Percentiles rank a stretch among this genome's conserved stretches.
These are phyloP conservation scores for Coniosporium apollinis DNA, from an alignment of 495 filamentous ascomycete genomes.

Conservation along the genomic window DNA sequence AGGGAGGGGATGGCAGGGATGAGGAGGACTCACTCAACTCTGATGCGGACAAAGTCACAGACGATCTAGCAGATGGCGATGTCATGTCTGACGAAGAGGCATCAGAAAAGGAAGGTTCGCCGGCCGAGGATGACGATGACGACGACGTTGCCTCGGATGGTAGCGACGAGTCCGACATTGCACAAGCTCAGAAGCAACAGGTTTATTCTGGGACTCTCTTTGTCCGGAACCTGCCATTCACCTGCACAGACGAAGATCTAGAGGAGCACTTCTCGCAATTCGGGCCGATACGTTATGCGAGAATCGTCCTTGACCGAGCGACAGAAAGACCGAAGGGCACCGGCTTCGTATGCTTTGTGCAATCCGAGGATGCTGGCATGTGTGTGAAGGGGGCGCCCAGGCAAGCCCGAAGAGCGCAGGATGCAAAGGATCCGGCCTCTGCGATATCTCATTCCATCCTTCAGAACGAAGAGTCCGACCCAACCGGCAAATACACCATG, in stretches of 20 bases:
- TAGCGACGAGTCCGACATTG: conserved; percentile 18
- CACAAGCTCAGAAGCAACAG: conserved; percentile 7
- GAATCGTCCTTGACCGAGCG: conserved; percentile 69
- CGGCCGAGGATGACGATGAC: conserved; percentile 21
- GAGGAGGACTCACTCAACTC: conserved; percentile 24
- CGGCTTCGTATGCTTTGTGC: conserved; percentile 87
- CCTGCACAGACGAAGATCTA: conserved; percentile 58
- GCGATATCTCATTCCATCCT: conserved; percentile 48
- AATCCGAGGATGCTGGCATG: conserved; percentile 46
- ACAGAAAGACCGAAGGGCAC: conserved; percentile 81
- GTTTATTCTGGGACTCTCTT: conserved; percentile 60
- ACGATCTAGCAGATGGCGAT: conserved; percentile 24
- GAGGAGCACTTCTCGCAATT: conserved; percentile 73
- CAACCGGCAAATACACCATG: conserved; percentile 66
- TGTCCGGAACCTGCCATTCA: conserved; percentile 87
- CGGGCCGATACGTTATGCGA: conserved; percentile 68
- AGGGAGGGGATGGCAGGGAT: conserved; percentile 16
- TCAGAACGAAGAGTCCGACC: conserved; percentile 62
- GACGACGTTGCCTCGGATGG: conserved; percentile 23
- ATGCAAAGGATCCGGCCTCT: neutral
- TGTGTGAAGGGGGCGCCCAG: conserved; percentile 61
- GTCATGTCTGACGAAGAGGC: conserved; percentile 16
- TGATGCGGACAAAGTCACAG: conserved; percentile 20
- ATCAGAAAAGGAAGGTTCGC: conserved; percentile 23
- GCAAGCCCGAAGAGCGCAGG: conserved; percentile 13